phyloP scores from a whole-genome alignment of 2,329 filamentous ascomycete species.

The Ascocoryne sarcoides region DNA sequence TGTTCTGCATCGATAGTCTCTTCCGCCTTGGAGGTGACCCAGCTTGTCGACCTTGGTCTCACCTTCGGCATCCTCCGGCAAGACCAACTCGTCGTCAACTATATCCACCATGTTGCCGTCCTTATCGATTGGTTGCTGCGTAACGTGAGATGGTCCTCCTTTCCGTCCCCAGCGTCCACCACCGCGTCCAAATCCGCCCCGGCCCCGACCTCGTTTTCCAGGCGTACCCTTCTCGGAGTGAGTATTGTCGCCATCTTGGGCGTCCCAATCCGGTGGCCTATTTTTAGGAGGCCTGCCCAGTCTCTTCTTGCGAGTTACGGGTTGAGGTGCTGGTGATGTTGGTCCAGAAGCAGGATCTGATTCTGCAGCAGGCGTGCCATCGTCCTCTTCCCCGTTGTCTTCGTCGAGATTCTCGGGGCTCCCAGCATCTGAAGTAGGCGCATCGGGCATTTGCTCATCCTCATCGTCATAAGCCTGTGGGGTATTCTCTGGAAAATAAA shows the following conservation, averaged over 20 bases:
- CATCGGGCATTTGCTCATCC: slow-evolving; percentile 38
- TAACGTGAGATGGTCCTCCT: slow-evolving; percentile 63
- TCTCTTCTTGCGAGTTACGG: slow-evolving; percentile 64
- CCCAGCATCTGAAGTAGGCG: slow-evolving; percentile 23
- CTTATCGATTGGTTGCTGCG: slow-evolving; percentile 81
- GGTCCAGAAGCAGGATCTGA: slow-evolving; percentile 37
- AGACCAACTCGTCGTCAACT: slow-evolving; percentile 79
- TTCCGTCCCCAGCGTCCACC: slow-evolving; percentile 60
- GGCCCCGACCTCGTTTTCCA: slow-evolving; percentile 53
- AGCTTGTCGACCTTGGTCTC: slow-evolving; percentile 89
- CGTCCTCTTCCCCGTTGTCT: slow-evolving; percentile 40
- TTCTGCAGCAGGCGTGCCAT: slow-evolving; percentile 35
- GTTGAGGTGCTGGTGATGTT: slow-evolving; percentile 24
- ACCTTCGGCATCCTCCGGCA: slow-evolving; percentile 80
- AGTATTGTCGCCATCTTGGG: slow-evolving; percentile 36
- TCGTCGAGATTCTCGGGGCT: slow-evolving; percentile 28
- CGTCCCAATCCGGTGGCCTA: slow-evolving; percentile 69
- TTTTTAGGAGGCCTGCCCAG: slow-evolving; percentile 84
- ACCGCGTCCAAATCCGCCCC: slow-evolving; percentile 44
- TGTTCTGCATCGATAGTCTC: slow-evolving; percentile 91
- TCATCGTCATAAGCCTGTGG: slow-evolving; percentile 36
- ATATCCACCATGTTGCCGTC: slow-evolving; percentile 90
- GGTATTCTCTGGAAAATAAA: slow-evolving; percentile 35
- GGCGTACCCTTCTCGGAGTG: slow-evolving; percentile 34
- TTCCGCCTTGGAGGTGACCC: slow-evolving; percentile 71